These are phyloP conservation scores for Oxyria digyna DNA, from an alignment of 148 eudicot species.

Conservation along the genomic window DNA sequence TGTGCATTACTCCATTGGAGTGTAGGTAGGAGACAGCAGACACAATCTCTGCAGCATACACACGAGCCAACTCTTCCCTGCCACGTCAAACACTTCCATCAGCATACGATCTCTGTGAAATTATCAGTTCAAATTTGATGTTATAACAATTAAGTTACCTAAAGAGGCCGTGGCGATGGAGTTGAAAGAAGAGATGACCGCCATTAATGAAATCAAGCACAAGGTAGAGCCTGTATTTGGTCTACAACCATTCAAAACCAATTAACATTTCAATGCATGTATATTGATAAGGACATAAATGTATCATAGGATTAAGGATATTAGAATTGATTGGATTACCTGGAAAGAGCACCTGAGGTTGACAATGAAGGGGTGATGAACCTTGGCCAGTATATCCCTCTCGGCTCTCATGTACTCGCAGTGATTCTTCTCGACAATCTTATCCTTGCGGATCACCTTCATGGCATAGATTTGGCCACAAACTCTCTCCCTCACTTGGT, in stretches of 20 bases:
- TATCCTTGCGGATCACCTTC: slow-evolving; percentile 43
- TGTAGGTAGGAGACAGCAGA: slow-evolving; percentile 39
- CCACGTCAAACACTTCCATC: no score
- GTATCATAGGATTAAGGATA: no score
- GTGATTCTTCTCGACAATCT: slow-evolving; percentile 23
- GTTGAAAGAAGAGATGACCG: slow-evolving; percentile 45
- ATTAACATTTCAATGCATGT: neutral
- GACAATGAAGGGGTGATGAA: slow-evolving; percentile 44
- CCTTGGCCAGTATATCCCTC: slow-evolving; percentile 30
- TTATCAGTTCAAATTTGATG: no score
- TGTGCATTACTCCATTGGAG: slow-evolving; percentile 35
- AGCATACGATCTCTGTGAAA: no score
- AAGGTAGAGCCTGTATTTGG: slow-evolving; percentile 37
- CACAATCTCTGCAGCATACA: slow-evolving; percentile 44
- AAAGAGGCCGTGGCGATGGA: slow-evolving; percentile 35
- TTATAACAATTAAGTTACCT: no score
- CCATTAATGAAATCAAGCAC: slow-evolving; percentile 49
- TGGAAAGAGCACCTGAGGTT: slow-evolving; percentile 40
- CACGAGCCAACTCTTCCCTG: slow-evolving; percentile 46
- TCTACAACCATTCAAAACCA: slow-evolving; percentile 16
- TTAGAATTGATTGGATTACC: slow-evolving; percentile 9
- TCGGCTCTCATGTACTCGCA: slow-evolving; percentile 32
- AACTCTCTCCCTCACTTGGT: slow-evolving; percentile 24
- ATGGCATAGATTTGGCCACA: slow-evolving; percentile 26
- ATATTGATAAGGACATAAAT: no score